Conservation (phyloP, 768 basidiomycete species). For the Boletus rubescentipes region DNA sequence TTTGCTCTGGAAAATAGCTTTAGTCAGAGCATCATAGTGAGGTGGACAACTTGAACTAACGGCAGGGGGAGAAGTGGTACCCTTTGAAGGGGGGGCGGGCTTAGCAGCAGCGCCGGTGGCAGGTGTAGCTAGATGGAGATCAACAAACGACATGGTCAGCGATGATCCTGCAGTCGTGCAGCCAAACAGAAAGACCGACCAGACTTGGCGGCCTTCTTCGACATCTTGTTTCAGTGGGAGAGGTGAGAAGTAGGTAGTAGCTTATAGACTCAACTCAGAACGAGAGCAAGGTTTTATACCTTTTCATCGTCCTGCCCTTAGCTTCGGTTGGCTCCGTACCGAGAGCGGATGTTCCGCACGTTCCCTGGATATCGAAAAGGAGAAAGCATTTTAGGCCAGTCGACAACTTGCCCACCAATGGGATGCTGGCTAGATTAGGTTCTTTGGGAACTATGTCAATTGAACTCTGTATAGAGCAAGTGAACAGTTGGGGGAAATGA, state of each 20-base stretch:
- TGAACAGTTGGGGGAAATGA: conserved; percentile 1
- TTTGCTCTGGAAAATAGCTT: conserved; percentile 19
- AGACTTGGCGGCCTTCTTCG: conserved; percentile 25
- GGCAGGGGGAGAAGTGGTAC: conserved; percentile 12
- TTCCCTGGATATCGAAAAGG: conserved; percentile 7
- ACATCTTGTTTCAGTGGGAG: conserved; percentile 18
- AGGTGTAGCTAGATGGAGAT: conserved; percentile 11
- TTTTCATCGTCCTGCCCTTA: conserved; percentile 29
- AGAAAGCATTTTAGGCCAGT: not conserved
- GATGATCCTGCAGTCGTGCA: not conserved
- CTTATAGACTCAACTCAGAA: not conserved
- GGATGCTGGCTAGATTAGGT: conserved; percentile 3
- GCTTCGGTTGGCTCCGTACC: conserved; percentile 21
- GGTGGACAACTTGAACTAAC: conserved; percentile 7
- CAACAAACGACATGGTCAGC: conserved; percentile 13
- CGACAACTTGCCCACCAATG: conserved; percentile 6
- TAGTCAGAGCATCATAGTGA: not conserved
- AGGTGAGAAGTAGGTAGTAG: not conserved
- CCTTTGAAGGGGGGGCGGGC: conserved; percentile 23
- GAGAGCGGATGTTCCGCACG: conserved; percentile 1
- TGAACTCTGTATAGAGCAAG: not conserved
- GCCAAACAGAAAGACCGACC: conserved; percentile 24
- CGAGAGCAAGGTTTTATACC: conserved; percentile 22
- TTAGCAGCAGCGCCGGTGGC: conserved; percentile 9
- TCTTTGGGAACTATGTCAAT: conserved; percentile 8